Evolutionary conservation across 2,329 filamentous ascomycete species (phyloP), one percentile per base, ranked within the genome.

Genomic region (Clonostachys byssicola): DNA sequence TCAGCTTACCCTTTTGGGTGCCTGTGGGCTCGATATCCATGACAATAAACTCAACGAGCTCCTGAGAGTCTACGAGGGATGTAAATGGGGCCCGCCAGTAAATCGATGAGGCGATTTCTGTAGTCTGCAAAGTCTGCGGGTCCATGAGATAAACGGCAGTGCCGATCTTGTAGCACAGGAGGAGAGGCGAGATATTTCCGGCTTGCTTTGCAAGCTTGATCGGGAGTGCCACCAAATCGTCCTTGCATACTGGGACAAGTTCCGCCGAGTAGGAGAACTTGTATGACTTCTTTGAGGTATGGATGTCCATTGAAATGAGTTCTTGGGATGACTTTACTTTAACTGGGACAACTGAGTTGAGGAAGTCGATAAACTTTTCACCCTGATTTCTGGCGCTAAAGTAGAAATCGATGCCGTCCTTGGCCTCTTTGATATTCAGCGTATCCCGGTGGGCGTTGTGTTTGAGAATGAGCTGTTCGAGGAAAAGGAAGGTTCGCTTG

Each of bases 361-460:
- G 73, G 65, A 96, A 95, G 67, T 97, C 92, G 51, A 95, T 82
- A 64, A 96, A 92, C 60, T 89, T 91, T 61, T 95, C 90, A 8
- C 92, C 92, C 58, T 95, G 88, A 61, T 96, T 99, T 59, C 89
- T 79, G 49, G 88, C 84, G 0, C 89, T 80, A 62, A 94, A 99
- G 77, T 86, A 99, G 67, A 99, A 99, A 65, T 99, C 94, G 50
- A 99, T 85, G 2, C 94, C 94, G 58, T 96, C 91, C 68, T 92
- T 92, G 30, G 89, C 88, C 70, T 99, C 94, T 65, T 95, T 96
- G 71, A 99, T 99, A 66, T 97, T 99, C 69, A 96, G 92, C 1
- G 92, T 94, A 56, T 99, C 92, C 54, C 83, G 81, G 66, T 96
- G 92, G 5, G 92, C 94, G 47, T 82, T 81, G 65, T 97, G 91